Evolutionary conservation across 371 early-diverging fungal genomes (phyloP), one percentile per base, ranked within the genome.

Genomic region (Catenaria anguillulae): DNA sequence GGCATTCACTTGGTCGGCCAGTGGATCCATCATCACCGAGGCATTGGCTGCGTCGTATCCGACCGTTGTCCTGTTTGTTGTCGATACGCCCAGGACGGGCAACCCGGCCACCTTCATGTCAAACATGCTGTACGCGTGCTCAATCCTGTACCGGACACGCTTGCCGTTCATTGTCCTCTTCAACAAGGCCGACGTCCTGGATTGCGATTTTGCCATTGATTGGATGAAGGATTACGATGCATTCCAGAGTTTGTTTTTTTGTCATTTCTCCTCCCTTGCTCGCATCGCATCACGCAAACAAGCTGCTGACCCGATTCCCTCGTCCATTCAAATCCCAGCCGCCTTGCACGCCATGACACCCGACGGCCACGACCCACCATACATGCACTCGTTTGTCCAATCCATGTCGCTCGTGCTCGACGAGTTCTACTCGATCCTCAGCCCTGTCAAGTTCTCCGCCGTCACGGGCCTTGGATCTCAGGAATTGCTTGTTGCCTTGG

Each of bases 1-100:
- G 77, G 94, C 98, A 63, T 99, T 99, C 78, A 98, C 98, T 23
- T 99, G 98, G 97, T 97, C 97, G 42, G 97, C 98, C 13, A 91
- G 96, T 12, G 99, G 99, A 33, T 79, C 92, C 42, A 97, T 98
- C 66, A 93, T 99, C 67, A 92, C 95, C 3, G 94, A 96, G 65
- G 84, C 92, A 3, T 75, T 99, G 48, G 92, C 97, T 0, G 85
- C 93, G 0, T 75, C 88, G 3, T 90, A 91, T 67, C 94, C 96
- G 15, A 91, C 97, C 0, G 87, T 90, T 58, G 76, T 99, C 23
- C 87, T 91, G 3, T 99, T 98, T 70, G 85, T 97, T 63, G 90
- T 99, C 70, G 99, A 99, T 73, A 93, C 96, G 43, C 92, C 93
- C 8, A 82, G 93, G 40, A 90, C 93, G 2, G 84, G 90, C 33